Base-by-base conservation (phyloP, 2,329 filamentous ascomycete species). In the Cladosporium sp. region DNA sequence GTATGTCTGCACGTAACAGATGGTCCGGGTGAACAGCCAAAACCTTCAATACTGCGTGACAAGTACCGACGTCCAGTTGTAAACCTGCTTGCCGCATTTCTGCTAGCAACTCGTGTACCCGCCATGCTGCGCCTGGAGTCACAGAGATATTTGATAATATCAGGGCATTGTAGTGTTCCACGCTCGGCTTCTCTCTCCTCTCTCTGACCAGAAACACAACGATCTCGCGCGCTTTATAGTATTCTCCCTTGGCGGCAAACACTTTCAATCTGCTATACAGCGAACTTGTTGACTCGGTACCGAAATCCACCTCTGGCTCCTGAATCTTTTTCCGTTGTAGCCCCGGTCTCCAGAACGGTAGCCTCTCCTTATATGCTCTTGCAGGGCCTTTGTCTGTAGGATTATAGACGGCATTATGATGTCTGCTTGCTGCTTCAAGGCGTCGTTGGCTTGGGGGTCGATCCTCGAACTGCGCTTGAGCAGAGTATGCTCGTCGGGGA, bases 21-120 rank as follows among this genome's bases (percentile, higher is more conserved):
- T 96, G 94, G 77, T 98, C 91, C 0, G 94, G 92, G 75, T 98
- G 95, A 10, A 95, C 86, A 0, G 91, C 87, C 28, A 97, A 82
- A 74, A 90, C 88, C 76, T 88, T 86, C 46, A 97, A 79, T 2
- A 89, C 86, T 67, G 86, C 86, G 76, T 93, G 89, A 72, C 91
- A 94, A 2, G 91, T 84, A 3, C 83, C 82, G 0, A 84, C 83
- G 69, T 92, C 91, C 8, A 87, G 83, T 50, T 85, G 79, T 53
- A 97, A 81, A 0, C 82, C 83, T 50, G 84, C 80, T 1, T 78
- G 75, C 52, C 84, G 82, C 88, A 97, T 91, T 72, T 97, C 92
- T 26, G 85, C 79, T 28, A 97, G 78, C n/a, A 96, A 80, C 23
- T 79, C 80, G 37, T 79, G 78, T 16, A 94, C 85, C 56, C 86